These are phyloP conservation scores for Ligustrum vulgare DNA, from an alignment of 257 asterid species.

Conservation along the genomic window DNA sequence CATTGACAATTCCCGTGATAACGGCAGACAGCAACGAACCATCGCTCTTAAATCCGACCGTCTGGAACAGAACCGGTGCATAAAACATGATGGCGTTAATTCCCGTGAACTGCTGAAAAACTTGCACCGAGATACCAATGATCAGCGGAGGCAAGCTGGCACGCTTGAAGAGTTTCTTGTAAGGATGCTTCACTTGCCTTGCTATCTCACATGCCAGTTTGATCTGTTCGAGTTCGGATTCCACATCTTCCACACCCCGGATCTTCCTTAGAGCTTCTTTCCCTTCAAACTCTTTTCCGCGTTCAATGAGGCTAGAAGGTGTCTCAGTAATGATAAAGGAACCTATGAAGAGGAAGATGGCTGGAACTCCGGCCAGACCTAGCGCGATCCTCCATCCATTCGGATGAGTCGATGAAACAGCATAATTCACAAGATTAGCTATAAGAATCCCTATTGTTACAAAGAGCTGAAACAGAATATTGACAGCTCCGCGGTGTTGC, in stretches of 20 bases:
- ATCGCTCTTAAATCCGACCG: conserved; percentile 11
- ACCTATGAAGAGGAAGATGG: conserved; percentile 6
- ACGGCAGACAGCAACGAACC: conserved; percentile 30
- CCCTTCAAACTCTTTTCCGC: conserved; percentile 23
- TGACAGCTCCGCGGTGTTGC: conserved; percentile 19
- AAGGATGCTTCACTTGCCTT: conserved; percentile 1
- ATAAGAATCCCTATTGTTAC: conserved; percentile 24
- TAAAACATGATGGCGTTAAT: conserved; percentile 29
- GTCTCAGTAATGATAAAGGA: conserved; percentile 18
- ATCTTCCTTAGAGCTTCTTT: background rate
- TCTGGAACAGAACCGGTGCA: conserved; percentile 25
- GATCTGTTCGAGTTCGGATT: conserved; percentile 9
- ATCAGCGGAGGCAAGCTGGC: conserved; percentile 19
- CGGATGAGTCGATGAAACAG: background rate
- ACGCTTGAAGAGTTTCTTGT: background rate
- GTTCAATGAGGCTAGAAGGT: conserved; percentile 21
- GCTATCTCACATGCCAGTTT: background rate
- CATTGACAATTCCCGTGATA: conserved; percentile 35
- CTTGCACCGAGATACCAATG: conserved; percentile 8
- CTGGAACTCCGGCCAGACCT: conserved; percentile 20
- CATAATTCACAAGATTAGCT: conserved; percentile 25
- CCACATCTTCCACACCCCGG: conserved; percentile 24
- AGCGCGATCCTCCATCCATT: conserved; percentile 26
- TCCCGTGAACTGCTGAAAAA: conserved; percentile 32
- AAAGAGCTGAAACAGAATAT: conserved; percentile 21